Evolutionary conservation across 169 alveolate species (phyloP), one percentile per base, ranked within the genome.

Genomic region (Besnoitia besnoiti): DNA sequence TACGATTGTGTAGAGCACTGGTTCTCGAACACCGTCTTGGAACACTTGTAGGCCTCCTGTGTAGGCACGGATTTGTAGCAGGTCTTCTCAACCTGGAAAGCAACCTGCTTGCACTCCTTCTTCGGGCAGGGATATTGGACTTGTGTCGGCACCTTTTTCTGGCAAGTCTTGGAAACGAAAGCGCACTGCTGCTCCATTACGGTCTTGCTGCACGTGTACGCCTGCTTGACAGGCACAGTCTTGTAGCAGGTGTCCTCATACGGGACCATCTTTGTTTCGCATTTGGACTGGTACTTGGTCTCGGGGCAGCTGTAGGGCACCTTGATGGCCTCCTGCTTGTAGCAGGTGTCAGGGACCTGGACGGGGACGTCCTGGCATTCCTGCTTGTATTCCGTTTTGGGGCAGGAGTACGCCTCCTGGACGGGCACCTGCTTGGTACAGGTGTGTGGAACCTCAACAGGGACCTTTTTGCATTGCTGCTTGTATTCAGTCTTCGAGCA

Each of bases 221-320:
- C 90, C 40, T 59, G 67, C 85, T 90, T 77, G 84, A 77, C 90
- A 21, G 76, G 55, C 59, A 49, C 67, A 59, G 61, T 12, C 39
- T 88, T 47, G 14, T 88, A 49, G 93, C 93, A 90, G 24, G 55
- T 89, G 84, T 80, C 93, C 73, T 90, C 90, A 21, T 90, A 90
- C 0, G 93, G 90, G 27, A 90, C 93, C 47, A 55, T 88, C 85
- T 77, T 89, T 30, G 61, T 61, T 16, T 80, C 62, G 90, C 93
- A 90, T 55, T 90, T 82, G 75, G 84, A 80, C 39, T 80, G 79
- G 84, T 55, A 55, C 75, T 90, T 80, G 39, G 93, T 90, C 79
- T 80, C 93, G 85, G 84, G 84, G 85, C 93, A 90, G 47, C 90
- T 88, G 44, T 90, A 90, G 12, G 93, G 90, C 50, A 51, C 84